Conservation (phyloP, 768 basidiomycete species). For the Lentinus brumalis region DNA sequence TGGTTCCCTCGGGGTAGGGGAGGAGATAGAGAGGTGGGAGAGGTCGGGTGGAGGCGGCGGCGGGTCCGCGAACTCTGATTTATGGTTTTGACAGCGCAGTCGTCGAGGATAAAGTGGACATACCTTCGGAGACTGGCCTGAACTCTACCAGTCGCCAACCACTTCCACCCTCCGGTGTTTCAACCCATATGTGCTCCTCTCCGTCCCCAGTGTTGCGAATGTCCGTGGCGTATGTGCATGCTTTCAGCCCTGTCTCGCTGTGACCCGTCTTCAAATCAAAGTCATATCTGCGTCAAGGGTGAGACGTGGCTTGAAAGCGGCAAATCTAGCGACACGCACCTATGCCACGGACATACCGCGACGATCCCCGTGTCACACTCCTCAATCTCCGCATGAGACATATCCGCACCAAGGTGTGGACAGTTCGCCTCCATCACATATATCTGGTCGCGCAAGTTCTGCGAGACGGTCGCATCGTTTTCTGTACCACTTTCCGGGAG, state of each 20-base stretch:
- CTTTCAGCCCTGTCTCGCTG: slow-evolving; percentile 67
- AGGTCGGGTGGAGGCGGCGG: slow-evolving; percentile 41
- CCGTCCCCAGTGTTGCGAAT: slow-evolving; percentile 41
- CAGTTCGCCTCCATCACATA: slow-evolving; percentile 83
- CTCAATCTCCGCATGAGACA: slow-evolving; percentile 82
- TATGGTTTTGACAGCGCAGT: background rate
- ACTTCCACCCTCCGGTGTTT: slow-evolving; percentile 53
- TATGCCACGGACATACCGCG: slow-evolving; percentile 78
- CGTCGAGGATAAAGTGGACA: background rate
- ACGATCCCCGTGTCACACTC: slow-evolving; percentile 59
- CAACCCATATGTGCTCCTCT: slow-evolving; percentile 56
- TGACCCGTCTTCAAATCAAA: slow-evolving; percentile 71
- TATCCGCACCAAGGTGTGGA: slow-evolving; percentile 79
- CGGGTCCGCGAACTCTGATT: slow-evolving; percentile 67
- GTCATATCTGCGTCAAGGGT: slow-evolving; percentile 55
- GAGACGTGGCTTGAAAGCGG: background rate
- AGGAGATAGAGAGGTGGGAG: slow-evolving; percentile 24
- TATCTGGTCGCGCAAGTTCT: slow-evolving; percentile 40
- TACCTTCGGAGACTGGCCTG: slow-evolving; percentile 74
- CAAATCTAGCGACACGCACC: slow-evolving; percentile 35
- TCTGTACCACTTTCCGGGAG: slow-evolving; percentile 5
- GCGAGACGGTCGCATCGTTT: slow-evolving; percentile 3
- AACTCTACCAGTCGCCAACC: slow-evolving; percentile 69
- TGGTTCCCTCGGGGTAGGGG: slow-evolving; percentile 8
- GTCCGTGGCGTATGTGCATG: slow-evolving; percentile 67